A percentile compares a stretch with the other conserved stretches of the same genome.
These are phyloP conservation scores for Lachnellula subtilissima DNA, from an alignment of 2,329 filamentous ascomycete species.

Conservation along the genomic window DNA sequence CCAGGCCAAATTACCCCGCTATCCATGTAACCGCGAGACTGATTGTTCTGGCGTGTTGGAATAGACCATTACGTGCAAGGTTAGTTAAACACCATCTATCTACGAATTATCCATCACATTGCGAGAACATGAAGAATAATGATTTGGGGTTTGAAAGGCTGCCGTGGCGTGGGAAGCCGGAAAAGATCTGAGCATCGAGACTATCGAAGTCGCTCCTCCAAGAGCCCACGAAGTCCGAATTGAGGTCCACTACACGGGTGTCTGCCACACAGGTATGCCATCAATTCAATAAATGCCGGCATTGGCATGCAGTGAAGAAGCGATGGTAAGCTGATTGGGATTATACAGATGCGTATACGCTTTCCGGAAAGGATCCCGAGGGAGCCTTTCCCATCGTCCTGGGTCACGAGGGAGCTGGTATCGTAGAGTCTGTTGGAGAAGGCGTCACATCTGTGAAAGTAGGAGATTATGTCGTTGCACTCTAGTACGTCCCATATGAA, in stretches of 20 bases:
- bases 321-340: conserved; percentile 8
- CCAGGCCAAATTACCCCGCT: not conserved
- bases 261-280: conserved; percentile 85
- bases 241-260: conserved; percentile 94
- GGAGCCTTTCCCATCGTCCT: conserved; percentile 86
- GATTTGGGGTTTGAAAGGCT: conserved; percentile 47
- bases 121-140: conserved; percentile 7
- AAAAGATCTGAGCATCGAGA: conserved; percentile 83
- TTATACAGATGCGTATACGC: conserved; percentile 75
- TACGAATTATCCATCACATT: not conserved
- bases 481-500: conserved; percentile 58
- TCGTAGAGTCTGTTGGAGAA: conserved; percentile 90
- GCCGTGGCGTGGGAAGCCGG: conserved; percentile 97
- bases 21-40: conserved; percentile 2
- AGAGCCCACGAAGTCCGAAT: conserved; percentile 94
- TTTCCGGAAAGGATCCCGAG: conserved; percentile 95
- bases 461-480: conserved; percentile 84
- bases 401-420: conserved; percentile 85
- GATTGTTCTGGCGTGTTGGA: conserved; percentile 1
- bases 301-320: not conserved
- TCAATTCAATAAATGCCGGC: not conserved
- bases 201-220: conserved; percentile 86
- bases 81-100: conserved; percentile 13
- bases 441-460: conserved; percentile 92
- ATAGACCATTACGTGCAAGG: conserved; percentile 33